phyloP scores from a whole-genome alignment of 2,329 filamentous ascomycete species.

The Salinomyces thailandicus region DNA sequence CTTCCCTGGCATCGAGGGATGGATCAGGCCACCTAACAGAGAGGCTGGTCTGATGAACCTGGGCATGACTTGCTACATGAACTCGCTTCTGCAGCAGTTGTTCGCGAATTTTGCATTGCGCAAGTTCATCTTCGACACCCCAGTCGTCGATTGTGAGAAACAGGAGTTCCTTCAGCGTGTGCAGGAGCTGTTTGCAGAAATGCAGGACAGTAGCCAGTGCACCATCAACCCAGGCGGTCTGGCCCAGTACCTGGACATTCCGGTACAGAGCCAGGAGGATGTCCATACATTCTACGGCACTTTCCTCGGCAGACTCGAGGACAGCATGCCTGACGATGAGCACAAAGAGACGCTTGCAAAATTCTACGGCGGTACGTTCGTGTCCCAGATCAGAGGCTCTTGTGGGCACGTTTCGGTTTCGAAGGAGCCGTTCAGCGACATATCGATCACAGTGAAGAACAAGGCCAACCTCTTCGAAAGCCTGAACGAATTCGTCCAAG shows the following conservation, averaged over 20 bases:
- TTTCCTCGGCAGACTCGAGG: slow-evolving; percentile 83
- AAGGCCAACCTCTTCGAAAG: slow-evolving; percentile 77
- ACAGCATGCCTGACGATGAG: slow-evolving; percentile 57
- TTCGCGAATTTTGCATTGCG: slow-evolving; percentile 93
- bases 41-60: slow-evolving; percentile 66
- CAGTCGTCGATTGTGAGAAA: slow-evolving; percentile 43
- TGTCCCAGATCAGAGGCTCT: slow-evolving; percentile 91
- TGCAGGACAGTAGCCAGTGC: slow-evolving; percentile 73
- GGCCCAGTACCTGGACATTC: slow-evolving; percentile 68
- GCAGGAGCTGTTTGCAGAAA: slow-evolving; percentile 68
- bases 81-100: slow-evolving; percentile 85
- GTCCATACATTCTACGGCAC: slow-evolving; percentile 97
- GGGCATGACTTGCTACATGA: slow-evolving; percentile 94
- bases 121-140: slow-evolving; percentile 58
- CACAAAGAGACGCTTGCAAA: slow-evolving; percentile 64
- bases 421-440: slow-evolving; percentile 82
- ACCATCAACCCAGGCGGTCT: slow-evolving; percentile 63
- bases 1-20: slow-evolving; percentile 27
- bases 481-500: slow-evolving; percentile 87
- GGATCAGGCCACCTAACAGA: slow-evolving; percentile 28
- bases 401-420: slow-evolving; percentile 88
- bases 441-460: slow-evolving; percentile 93
- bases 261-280: slow-evolving; percentile 89
- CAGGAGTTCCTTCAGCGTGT: slow-evolving; percentile 67
- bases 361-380: slow-evolving; percentile 83